Evolutionary conservation across 208 protist genomes (phyloP), one percentile per base, ranked within the genome.

Genomic region (Trypanosoma cruzi): DNA sequence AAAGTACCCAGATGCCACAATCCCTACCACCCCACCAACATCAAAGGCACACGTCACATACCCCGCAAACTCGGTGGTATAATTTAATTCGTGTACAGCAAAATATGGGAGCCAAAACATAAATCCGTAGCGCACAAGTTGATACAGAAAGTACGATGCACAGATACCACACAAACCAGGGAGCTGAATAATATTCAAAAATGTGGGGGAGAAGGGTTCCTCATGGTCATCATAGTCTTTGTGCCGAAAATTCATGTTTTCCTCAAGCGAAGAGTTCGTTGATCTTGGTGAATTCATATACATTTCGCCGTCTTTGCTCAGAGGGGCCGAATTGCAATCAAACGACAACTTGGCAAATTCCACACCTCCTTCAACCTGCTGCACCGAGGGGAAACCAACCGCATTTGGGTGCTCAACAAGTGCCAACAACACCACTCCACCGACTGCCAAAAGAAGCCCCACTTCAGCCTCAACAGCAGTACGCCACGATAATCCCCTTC

Each of bases 101-200:
- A 80, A 85, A 66, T 82, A 82, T n/a, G 80, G 80, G 29, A 85
- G 60, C 80, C 80, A 85, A 36, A 77, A 80, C 44, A 85, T 66
- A 49, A 85, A 73, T 16, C 66, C 55, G 52, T 85, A 85, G 20
- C 80, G 71, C 48, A 85, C 75, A 26, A 85, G 76, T 70, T 85
- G 79, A 28, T 80, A 57, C 44, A 71, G 32, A 42, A 82, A 85
- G 57, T 85, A 82, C 20, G 60, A 71, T 13, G 67, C 10, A 34
- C 55, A 60, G 57, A 79, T 67, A 49, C 59, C 72, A 1, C 26
- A 16, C 1, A 73, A 46, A 24, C 72, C 70, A 34, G 66, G 80
- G 14, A 75, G 46, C 2, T 18, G 1, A 36, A 77, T 7, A 40
- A 77, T 36, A n/a, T 76, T 18, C n/a, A 24, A 56, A 29, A 49